These are phyloP conservation scores for Gossypium schwendimanii DNA, from an alignment of 441 rosid genomes.

Conservation along the genomic window DNA sequence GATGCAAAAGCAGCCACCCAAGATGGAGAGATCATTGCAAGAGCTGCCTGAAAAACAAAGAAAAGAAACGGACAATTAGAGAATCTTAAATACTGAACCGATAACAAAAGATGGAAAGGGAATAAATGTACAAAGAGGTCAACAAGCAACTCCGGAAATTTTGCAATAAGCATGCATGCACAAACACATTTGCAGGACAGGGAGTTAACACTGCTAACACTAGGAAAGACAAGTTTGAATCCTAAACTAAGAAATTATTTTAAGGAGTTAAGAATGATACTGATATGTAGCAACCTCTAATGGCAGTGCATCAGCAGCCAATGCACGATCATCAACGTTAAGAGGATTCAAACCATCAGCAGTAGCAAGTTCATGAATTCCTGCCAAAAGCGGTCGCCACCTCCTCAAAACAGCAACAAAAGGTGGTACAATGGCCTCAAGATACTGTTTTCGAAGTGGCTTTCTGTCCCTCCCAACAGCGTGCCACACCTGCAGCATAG, in stretches of 20 bases:
- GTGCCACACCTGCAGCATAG: conserved; percentile 76
- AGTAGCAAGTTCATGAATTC: conserved; percentile 97
- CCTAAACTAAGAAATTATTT: conserved; percentile 10
- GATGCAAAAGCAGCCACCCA: conserved; percentile 99
- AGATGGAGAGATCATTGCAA: conserved; percentile 86
- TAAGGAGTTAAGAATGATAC: conserved; percentile 12
- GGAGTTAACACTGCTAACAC: conserved; percentile 8
- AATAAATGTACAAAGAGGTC: conserved; percentile 7
- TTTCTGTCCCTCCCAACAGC: conserved; percentile 83
- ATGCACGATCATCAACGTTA: conserved; percentile 83
- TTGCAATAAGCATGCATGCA: neutral
- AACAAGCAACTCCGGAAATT: neutral
- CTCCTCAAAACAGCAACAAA: conserved; percentile 95
- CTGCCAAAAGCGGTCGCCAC: conserved; percentile 97
- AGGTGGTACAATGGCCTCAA: conserved; percentile 92
- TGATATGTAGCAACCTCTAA: conserved; percentile 57
- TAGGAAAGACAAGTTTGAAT: conserved; percentile 17
- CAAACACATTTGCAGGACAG: neutral
- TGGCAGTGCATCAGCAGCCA: conserved; percentile 92
- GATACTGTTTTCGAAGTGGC: conserved; percentile 85
- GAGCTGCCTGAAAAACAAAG: conserved; percentile 62
- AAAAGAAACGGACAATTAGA: conserved; percentile 7
- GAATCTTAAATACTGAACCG: neutral
- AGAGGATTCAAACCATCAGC: conserved; percentile 99
- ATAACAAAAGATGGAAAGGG: neutral